These are phyloP conservation scores for Calonectria pteridis DNA, from an alignment of 2,329 filamentous ascomycete species.

Conservation along the genomic window DNA sequence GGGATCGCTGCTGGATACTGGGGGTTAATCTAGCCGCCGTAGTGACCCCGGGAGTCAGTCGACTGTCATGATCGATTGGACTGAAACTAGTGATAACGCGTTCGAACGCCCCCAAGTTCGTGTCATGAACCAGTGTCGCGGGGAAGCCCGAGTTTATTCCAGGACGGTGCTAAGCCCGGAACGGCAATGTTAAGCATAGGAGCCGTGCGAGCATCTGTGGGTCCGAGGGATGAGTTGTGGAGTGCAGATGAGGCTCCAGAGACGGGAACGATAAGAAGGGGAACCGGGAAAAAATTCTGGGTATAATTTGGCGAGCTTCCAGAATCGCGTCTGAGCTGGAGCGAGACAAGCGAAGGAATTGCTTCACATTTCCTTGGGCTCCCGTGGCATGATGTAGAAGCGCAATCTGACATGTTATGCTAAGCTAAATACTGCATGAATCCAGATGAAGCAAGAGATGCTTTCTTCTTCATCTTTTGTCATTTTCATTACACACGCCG, in stretches of 20 bases:
- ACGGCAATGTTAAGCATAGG: constrained; percentile 33
- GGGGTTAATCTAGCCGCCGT: background rate
- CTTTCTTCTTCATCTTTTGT: background rate
- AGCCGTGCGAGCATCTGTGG: background rate
- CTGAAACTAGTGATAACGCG: constrained; percentile 5
- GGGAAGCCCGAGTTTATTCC: constrained; percentile 19
- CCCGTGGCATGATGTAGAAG: background rate
- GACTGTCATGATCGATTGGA: background rate
- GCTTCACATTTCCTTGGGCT: background rate
- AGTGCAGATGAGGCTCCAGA: background rate
- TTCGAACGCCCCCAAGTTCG: constrained; percentile 16
- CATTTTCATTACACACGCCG: background rate
- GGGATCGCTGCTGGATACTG: background rate
- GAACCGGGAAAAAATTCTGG: background rate
- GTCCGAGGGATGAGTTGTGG: background rate
- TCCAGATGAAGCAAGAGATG: background rate
- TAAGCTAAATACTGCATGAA: background rate
- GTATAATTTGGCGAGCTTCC: background rate
- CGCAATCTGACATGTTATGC: background rate
- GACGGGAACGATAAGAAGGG: background rate
- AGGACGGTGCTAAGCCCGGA: constrained; percentile 20
- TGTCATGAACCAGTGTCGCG: constrained; percentile 7
- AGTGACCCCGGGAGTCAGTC: background rate
- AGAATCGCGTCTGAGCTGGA: background rate
- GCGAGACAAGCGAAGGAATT: background rate